These are phyloP conservation scores for Incumbomyces delicatus DNA, from an alignment of 2,329 filamentous ascomycete genomes.

Conservation along the genomic window DNA sequence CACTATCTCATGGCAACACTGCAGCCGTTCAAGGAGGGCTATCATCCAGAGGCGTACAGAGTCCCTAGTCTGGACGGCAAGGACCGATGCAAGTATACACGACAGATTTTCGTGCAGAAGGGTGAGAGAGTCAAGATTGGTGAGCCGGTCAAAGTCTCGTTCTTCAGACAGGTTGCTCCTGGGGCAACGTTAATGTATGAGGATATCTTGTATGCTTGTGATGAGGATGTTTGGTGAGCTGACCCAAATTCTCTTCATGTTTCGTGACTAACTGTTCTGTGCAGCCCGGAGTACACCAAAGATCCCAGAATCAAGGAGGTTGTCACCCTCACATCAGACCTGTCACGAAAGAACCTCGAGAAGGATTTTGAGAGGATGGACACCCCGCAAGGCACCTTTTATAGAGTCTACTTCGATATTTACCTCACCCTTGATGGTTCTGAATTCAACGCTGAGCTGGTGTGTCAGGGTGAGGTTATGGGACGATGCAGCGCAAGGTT, in stretches of 20 bases:
- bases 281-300: constrained; percentile 82
- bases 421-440: constrained; percentile 93
- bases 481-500: constrained; percentile 89
- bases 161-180: constrained; percentile 95
- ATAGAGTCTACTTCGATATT: constrained; percentile 60
- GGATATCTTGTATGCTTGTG: constrained; percentile 93
- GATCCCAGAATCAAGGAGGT: constrained; percentile 99
- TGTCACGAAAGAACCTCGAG: constrained; percentile 95
- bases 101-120: constrained; percentile 97
- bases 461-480: constrained; percentile 99
- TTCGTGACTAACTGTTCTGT: constrained; percentile 4
- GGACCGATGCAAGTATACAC: constrained; percentile 95
- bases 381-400: constrained; percentile 92
- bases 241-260: too few relatives aligned
- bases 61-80: constrained; percentile 94
- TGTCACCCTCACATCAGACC: constrained; percentile 90
- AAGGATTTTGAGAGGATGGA: constrained; percentile 99
- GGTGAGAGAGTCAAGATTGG: constrained; percentile 98
- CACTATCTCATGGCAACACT: constrained; percentile 99
- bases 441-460: constrained; percentile 94
- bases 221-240: constrained; percentile 69
- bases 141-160: constrained; percentile 96
- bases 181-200: constrained; percentile 99
- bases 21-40: constrained; percentile 97
- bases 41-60: constrained; percentile 95